Evolutionary conservation across 1,284 basidiomycete genomes (phyloP), one percentile per base, ranked within the genome.

Genomic region (Cutaneotrichosporon curvatum): DNA sequence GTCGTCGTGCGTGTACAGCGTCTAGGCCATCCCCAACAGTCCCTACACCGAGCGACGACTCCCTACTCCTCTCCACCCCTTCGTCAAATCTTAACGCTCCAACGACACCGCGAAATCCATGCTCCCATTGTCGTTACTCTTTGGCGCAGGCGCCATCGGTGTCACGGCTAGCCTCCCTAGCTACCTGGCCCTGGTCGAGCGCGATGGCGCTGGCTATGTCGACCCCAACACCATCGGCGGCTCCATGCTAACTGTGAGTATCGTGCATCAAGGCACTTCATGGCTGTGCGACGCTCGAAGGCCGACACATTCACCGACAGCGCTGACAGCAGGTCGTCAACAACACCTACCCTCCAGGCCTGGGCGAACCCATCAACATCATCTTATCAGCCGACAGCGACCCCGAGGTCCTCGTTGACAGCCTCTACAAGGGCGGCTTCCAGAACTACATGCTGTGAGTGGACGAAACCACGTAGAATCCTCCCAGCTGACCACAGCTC

Each of bases 301-400:
- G 28, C 28, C 9, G 28, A 9, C 14, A 14, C 9, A 30, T n/a
- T n/a, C n/a, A n/a, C n/a, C n/a, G n/a, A n/a, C n/a, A n/a, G n/a
- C 28, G 32, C 38, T 40, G 12, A 47, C 36, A 18, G 7, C 45
- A 82, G 80, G 62, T 74, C 63, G 77, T 84, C 20, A 74, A 79
- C 45, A 63, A 73, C 30, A 84, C 88, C 16, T 82, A 75, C 59
- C 85, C 87, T 14, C 62, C 74, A 41, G 86, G 87, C 8, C 79
- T 86, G 45, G 86, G 87, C 34, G 92, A 96, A 72, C 92, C 91
- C 3, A 72, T 96, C 47, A 96, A 97, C 58, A 77, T 80, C 46
- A 88, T 96, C 62, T 73, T 96, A 25, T 84, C 85, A n/a, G 84
- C 78, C 20, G 76, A 82, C 37, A 94, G 89, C 2, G 86, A 91